Conservation (phyloP, 345 rosid genomes). For the Hirschfeldia incana region DNA sequence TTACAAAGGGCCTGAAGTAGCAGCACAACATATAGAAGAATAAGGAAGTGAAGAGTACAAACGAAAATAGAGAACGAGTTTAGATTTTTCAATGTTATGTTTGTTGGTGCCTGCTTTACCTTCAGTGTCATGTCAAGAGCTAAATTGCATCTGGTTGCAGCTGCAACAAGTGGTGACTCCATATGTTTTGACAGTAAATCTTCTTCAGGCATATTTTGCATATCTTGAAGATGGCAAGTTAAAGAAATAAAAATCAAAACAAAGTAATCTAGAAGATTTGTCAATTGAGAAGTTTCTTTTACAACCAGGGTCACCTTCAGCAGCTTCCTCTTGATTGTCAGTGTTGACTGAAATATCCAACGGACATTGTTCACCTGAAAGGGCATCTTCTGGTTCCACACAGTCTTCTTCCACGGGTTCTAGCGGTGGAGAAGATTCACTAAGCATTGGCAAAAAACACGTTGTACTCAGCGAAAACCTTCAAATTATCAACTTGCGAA, state of each 20-base stretch:
- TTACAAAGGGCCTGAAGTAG: conserved; percentile 29
- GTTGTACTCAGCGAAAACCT: not conserved
- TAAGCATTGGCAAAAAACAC: not conserved
- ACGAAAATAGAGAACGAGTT: not conserved
- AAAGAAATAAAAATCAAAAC: not conserved
- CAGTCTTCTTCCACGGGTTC: not conserved
- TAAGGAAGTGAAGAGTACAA: not conserved
- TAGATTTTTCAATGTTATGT: not conserved
- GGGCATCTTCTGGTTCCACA: not conserved
- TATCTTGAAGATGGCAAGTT: not conserved
- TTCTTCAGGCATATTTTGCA: conserved; percentile 23
- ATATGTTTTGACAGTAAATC: not conserved
- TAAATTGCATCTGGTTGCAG: conserved; percentile 10
- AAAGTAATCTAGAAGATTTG: not conserved
- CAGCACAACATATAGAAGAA: not conserved
- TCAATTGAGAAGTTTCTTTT: conserved; percentile 4
- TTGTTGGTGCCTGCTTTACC: conserved; percentile 9
- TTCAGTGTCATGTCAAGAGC: conserved; percentile 26
- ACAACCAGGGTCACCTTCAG: not conserved
- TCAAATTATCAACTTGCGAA: not conserved
- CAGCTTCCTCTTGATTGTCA: not conserved
- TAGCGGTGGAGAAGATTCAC: not conserved
- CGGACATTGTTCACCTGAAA: not conserved
- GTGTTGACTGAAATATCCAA: not conserved
- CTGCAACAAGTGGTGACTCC: conserved; percentile 2